These are phyloP conservation scores for Lichtheimia corymbifera DNA, from an alignment of 371 early-diverging fungal species.

Conservation along the genomic window DNA sequence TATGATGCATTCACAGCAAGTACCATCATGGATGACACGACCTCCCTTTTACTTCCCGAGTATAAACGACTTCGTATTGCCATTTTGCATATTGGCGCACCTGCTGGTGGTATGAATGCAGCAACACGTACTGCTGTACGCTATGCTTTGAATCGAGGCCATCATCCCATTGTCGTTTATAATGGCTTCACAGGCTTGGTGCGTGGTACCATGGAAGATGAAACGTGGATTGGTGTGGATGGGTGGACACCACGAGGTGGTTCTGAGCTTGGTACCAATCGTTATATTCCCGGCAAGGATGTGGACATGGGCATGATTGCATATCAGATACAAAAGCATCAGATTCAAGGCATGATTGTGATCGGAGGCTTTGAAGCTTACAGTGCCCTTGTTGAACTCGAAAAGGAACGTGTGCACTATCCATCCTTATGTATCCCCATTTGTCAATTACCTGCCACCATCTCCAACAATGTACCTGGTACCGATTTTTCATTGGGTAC, in stretches of 20 bases:
- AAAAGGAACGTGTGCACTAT: conserved; percentile 71
- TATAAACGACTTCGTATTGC: conserved; percentile 77
- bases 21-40: conserved; percentile 31
- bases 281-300: conserved; percentile 80
- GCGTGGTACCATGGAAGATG: conserved; percentile 73
- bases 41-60: conserved; percentile 16
- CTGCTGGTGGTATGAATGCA: conserved; percentile 67
- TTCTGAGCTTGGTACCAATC: conserved; percentile 94
- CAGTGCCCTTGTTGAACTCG: conserved; percentile 70
- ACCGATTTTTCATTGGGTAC: conserved; percentile 95
- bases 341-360: conserved; percentile 87
- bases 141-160: conserved; percentile 81
- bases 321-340: conserved; percentile 87
- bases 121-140: conserved; percentile 68
- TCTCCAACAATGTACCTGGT: conserved; percentile 98
- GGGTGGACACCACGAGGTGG: conserved; percentile 95
- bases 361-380: conserved; percentile 97
- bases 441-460: conserved; percentile 94
- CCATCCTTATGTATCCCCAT: conserved; percentile 93
- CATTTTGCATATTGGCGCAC: conserved; percentile 92
- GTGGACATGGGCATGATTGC: conserved; percentile 79
- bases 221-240: conserved; percentile 86
- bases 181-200: conserved; percentile 96
- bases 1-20: conserved; percentile 33
- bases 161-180: conserved; percentile 76